Conservation (phyloP, 768 basidiomycete species). For the Coprinellus micaceus region DNA sequence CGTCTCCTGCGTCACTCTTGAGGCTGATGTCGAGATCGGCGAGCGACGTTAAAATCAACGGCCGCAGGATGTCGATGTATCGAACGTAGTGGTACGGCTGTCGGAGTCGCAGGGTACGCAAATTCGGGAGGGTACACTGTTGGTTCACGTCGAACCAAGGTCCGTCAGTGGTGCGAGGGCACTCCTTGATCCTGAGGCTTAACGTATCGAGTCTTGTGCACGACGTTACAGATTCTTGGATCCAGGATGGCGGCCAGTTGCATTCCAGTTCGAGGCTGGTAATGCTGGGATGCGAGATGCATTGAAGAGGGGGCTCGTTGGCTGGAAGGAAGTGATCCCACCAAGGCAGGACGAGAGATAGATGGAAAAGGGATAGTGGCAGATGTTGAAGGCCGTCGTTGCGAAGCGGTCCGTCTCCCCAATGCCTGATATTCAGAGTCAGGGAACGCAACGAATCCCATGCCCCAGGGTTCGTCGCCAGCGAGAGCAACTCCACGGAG, state of each 20-base stretch:
- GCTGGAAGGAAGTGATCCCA: background rate
- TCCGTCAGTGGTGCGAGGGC: background rate
- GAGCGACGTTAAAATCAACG: background rate
- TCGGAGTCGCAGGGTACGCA: background rate
- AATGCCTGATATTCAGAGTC: background rate
- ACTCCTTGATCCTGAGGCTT: background rate
- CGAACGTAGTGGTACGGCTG: background rate
- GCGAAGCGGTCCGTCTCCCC: background rate
- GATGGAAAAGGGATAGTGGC: background rate
- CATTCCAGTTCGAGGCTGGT: background rate
- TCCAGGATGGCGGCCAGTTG: background rate
- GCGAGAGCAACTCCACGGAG: background rate
- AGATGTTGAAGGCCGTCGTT: background rate
- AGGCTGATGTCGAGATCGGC: background rate
- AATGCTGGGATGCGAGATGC: background rate
- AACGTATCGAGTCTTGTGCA: background rate
- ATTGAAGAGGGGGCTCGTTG: no score
- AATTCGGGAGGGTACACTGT: background rate
- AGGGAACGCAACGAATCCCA: background rate
- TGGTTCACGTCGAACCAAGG: no score
- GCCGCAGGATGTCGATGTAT: background rate
- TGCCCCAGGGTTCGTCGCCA: background rate
- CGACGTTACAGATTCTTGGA: background rate
- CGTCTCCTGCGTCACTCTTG: background rate
- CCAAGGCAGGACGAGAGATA: background rate